phyloP scores from a whole-genome alignment of 2,329 filamentous ascomycete genomes.

The Paecilomyces niveus region DNA sequence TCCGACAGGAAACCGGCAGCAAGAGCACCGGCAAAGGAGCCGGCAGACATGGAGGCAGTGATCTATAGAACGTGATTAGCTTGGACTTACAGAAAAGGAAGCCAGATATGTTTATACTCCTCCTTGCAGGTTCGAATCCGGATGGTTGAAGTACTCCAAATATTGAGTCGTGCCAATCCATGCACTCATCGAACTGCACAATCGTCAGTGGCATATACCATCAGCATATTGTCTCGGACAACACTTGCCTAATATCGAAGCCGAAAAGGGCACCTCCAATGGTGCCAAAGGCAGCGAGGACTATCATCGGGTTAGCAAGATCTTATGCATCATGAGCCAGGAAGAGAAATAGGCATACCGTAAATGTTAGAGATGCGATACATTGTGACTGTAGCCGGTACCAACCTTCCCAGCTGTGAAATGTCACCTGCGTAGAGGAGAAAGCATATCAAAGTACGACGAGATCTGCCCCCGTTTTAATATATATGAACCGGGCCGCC shows the following conservation, averaged over 20 bases:
- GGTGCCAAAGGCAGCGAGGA: slow-evolving; percentile 50
- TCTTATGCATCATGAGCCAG: not conserved
- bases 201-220: not conserved
- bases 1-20: slow-evolving; percentile 31
- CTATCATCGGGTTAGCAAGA: slow-evolving; percentile 5
- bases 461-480: not conserved
- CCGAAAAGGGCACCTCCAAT: slow-evolving; percentile 52
- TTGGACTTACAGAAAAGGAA: slow-evolving; percentile 9
- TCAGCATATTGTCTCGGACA: slow-evolving; percentile 23
- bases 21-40: slow-evolving; percentile 59
- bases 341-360: slow-evolving; percentile 8
- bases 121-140: slow-evolving; percentile 28
- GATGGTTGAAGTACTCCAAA: slow-evolving; percentile 49
- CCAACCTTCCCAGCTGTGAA: not conserved
- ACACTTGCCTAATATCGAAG: slow-evolving; percentile 52
- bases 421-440: not conserved
- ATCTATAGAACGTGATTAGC: slow-evolving; percentile 43
- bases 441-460: not conserved
- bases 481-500: not conserved
- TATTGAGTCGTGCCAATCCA: slow-evolving; percentile 47
- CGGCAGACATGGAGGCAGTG: slow-evolving; percentile 63
- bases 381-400: slow-evolving; percentile 7
- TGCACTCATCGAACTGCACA: slow-evolving; percentile 28
- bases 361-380: slow-evolving; percentile 44
- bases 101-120: slow-evolving; percentile 17